These are phyloP conservation scores for Knoxia roxburghii DNA, from an alignment of 257 asterid genomes.

Conservation along the genomic window DNA sequence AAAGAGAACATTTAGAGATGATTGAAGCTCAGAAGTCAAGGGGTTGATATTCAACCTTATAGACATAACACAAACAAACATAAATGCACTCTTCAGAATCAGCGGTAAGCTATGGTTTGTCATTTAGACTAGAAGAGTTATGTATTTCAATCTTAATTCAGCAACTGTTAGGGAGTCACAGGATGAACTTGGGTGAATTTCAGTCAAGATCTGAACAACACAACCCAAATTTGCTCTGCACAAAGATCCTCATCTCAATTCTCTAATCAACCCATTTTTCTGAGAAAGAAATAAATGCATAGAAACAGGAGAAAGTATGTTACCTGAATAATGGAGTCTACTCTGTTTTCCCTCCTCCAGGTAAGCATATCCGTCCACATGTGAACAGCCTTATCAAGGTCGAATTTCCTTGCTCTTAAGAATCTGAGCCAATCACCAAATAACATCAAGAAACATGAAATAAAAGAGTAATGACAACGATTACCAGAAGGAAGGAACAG, in stretches of 20 bases:
- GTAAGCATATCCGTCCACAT: conserved; percentile 98
- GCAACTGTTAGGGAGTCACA: not conserved
- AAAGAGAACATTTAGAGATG: not conserved
- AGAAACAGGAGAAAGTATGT: not conserved
- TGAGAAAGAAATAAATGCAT: not conserved
- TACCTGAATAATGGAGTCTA: conserved; percentile 86
- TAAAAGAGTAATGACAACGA: not conserved
- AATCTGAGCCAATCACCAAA: conserved; percentile 48
- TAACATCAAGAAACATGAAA: not conserved
- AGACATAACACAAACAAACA: not conserved
- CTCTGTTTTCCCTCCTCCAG: conserved; percentile 89
- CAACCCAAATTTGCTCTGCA: not conserved
- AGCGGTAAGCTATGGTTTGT: not conserved
- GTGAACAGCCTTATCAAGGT: conserved; percentile 74
- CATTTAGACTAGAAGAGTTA: not conserved
- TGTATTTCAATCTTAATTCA: not conserved
- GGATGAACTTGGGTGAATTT: not conserved
- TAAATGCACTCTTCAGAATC: not conserved
- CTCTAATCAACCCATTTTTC: not conserved
- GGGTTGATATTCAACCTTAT: not conserved
- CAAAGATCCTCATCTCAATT: not conserved
- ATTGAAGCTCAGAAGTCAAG: not conserved
- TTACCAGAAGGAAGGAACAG: not conserved
- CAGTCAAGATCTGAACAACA: not conserved
- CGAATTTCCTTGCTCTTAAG: conserved; percentile 93